Conservation (phyloP, 768 basidiomycete species). For the Rhodosporidiobolus odoratus region DNA sequence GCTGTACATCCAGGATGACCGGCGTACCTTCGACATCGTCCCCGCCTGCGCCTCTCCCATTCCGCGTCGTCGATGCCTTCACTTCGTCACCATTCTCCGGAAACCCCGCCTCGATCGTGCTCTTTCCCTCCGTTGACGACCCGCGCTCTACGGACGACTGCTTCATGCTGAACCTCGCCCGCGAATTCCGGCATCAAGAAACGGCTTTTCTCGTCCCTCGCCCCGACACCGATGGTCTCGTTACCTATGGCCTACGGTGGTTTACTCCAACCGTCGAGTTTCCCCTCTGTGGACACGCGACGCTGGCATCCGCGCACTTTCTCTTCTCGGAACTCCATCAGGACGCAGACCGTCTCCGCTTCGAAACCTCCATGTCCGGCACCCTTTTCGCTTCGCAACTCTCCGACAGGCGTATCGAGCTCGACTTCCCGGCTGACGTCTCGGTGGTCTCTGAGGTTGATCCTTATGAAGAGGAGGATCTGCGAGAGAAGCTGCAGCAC, state of each 20-base stretch:
- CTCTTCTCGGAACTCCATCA: slow-evolving; percentile 35
- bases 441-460: neutral
- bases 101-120: slow-evolving; percentile 45
- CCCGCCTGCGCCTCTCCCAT: slow-evolving; percentile 4
- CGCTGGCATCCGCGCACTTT: slow-evolving; percentile 42
- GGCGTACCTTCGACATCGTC: neutral
- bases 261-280: slow-evolving; percentile 43
- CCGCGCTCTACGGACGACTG: neutral
- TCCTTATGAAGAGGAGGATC: slow-evolving; percentile 8
- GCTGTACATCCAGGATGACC: neutral
- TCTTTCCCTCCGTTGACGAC: slow-evolving; percentile 28
- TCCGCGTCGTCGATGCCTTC: slow-evolving; percentile 45
- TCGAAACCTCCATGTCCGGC: slow-evolving; percentile 40
- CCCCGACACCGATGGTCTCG: neutral
- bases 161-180: slow-evolving; percentile 24
- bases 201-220: slow-evolving; percentile 40
- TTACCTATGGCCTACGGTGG: slow-evolving; percentile 42
- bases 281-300: slow-evolving; percentile 46
- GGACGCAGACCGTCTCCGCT: slow-evolving; percentile 26
- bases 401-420: slow-evolving; percentile 33
- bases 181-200: slow-evolving; percentile 40
- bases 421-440: slow-evolving; percentile 41
- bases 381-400: slow-evolving; percentile 27
- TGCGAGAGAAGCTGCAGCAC: slow-evolving; percentile 20
- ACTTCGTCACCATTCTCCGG: slow-evolving; percentile 42